Base-by-base conservation (phyloP, 768 basidiomycete species). In the Trametopsis cervina region DNA sequence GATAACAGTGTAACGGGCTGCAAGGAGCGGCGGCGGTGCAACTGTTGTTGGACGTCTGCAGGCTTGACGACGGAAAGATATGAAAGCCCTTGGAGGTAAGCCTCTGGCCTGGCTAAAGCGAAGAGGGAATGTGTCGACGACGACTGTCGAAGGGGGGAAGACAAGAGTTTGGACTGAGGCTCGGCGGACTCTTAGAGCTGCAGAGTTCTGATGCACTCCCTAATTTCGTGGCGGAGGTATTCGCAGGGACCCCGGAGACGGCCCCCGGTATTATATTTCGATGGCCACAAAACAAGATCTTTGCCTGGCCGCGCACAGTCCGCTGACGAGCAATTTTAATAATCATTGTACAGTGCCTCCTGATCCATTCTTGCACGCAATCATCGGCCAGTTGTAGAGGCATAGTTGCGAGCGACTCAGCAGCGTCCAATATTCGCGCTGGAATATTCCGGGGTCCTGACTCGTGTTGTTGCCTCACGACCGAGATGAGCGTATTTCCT, bases 1-100 rank as follows among this genome's bases (percentile, higher is more conserved):
- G 47, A 53, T 46, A 62, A 37, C 51, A n/a, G 46, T 44, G 38
- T 43, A 29, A 4, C 39, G 52, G 57, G 52, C 50, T 40, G 40
- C 47, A 44, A 46, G 49, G 40, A 35, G 55, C 12, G 24, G 47
- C 37, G 26, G 43, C 22, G 44, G 17, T 47, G 33, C 27, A 2
- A 35, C 44, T 45, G 17, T 21, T 40, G 20, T 22, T 13, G 35
- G 44, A 46, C 20, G 46, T 29, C 18, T 37, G 40, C 46, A 23
- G 42, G 40, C 40, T 46, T 22, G 46, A 33, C 27, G 51, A 41
- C 45, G 27, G 42, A 40, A 35, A 18, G 25, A 21, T 15, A 40
- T 35, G 41, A 47, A 52, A 52, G 40, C 44, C 44, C 27, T 40
- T 41, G 25, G 46, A 42, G 23, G 51, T 21, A 47, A 33, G 51